Percentiles rank a stretch among this genome's conserved stretches.
phyloP scores from a whole-genome alignment of 2,329 filamentous ascomycete species.

The Neonectria coccinea region DNA sequence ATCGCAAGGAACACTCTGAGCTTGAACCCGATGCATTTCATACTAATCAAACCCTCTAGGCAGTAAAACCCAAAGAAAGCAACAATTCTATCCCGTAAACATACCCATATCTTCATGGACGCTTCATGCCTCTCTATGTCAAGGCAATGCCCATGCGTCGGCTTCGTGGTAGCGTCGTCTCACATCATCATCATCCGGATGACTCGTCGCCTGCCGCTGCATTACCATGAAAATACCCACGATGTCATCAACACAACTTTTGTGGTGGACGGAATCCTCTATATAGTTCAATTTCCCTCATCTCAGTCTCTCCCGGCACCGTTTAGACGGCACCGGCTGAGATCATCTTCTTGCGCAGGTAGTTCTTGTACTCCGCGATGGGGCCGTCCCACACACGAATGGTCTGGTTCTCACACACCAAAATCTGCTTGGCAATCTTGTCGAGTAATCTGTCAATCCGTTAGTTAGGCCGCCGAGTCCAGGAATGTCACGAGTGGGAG shows the following conservation, averaged over 20 bases:
- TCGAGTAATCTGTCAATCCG: slow-evolving; percentile 79
- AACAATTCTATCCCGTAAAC: slow-evolving; percentile 51
- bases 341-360: slow-evolving; percentile 99
- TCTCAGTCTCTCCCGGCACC: slow-evolving; percentile 30
- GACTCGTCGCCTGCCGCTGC: slow-evolving; percentile 44
- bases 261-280: slow-evolving; percentile 45
- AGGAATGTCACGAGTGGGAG: not conserved
- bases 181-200: slow-evolving; percentile 46
- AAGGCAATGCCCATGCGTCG: slow-evolving; percentile 47
- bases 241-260: slow-evolving; percentile 46
- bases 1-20: not conserved
- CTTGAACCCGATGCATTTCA: slow-evolving; percentile 39
- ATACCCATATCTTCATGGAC: slow-evolving; percentile 47
- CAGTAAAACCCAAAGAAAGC: slow-evolving; percentile 44
- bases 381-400: slow-evolving; percentile 88
- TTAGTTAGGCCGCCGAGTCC: slow-evolving; percentile 32
- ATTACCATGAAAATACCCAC: slow-evolving; percentile 48
- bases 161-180: slow-evolving; percentile 46
- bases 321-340: slow-evolving; percentile 83
- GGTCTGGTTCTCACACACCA: slow-evolving; percentile 98
- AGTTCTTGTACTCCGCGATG: slow-evolving; percentile 97
- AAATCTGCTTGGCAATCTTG: slow-evolving; percentile 99
- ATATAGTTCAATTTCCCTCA: slow-evolving; percentile 47
- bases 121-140: slow-evolving; percentile 45
- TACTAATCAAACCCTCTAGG: slow-evolving; percentile 42